phyloP scores from a whole-genome alignment of 2,329 filamentous ascomycete genomes.

The Penicillium sp. region DNA sequence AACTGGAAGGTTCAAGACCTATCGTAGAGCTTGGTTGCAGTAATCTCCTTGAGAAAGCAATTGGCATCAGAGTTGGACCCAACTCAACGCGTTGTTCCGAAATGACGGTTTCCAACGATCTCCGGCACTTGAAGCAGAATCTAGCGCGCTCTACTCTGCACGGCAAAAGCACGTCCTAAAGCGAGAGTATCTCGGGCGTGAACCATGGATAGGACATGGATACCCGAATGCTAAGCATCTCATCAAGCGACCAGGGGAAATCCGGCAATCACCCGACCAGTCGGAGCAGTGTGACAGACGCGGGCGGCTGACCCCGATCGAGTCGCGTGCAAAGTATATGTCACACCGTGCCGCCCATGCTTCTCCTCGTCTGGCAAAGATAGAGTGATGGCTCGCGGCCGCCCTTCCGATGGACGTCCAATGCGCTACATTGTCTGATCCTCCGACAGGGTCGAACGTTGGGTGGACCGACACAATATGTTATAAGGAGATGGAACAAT shows the following conservation, averaged over 20 bases:
- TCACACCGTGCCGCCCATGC: not conserved
- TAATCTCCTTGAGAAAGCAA: too few relatives aligned
- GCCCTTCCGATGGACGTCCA: not conserved
- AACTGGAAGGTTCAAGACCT: too few relatives aligned
- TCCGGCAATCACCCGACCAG: not conserved
- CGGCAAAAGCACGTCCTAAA: not conserved
- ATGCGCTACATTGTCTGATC: not conserved
- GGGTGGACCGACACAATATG: not conserved
- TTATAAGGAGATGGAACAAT: not conserved
- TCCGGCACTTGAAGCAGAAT: too few relatives aligned
- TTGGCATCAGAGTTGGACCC: too few relatives aligned
- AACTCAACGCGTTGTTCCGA: too few relatives aligned
- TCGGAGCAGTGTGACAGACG: conserved; percentile 4
- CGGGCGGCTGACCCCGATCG: conserved; percentile 1
- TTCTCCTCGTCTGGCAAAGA: not conserved
- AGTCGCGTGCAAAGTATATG: not conserved
- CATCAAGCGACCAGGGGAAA: not conserved
- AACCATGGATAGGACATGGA: not conserved
- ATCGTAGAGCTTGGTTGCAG: too few relatives aligned
- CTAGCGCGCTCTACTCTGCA: too few relatives aligned
- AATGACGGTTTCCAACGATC: too few relatives aligned
- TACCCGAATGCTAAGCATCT: not conserved
- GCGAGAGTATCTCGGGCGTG: not conserved
- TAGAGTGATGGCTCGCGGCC: not conserved
- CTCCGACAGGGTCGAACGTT: not conserved